phyloP scores from a whole-genome alignment of 169 alveolate genomes.

The Fabrea salina region DNA sequence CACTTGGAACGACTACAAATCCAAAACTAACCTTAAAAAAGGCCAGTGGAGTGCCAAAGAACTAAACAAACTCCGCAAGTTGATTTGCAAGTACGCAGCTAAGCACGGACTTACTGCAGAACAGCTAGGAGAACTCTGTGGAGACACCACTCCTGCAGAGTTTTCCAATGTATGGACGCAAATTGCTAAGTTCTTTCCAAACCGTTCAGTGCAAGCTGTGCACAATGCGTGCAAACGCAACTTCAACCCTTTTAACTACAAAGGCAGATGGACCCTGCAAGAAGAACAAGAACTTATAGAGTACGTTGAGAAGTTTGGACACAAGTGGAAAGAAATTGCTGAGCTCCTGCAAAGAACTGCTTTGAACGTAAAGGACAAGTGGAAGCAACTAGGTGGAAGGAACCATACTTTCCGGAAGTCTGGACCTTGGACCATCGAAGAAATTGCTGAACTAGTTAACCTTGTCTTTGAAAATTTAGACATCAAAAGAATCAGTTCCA shows the following conservation, averaged over 20 bases:
- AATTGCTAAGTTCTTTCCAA: conserved; percentile 66
- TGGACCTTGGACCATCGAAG: conserved; percentile 58
- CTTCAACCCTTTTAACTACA: conserved; percentile 72
- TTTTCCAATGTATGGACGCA: conserved; percentile 66
- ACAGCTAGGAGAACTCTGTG: conserved; percentile 52
- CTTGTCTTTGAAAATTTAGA: conserved; percentile 4
- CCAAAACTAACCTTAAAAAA: conserved; percentile 19
- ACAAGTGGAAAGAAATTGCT: conserved; percentile 71
- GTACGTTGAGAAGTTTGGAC: conserved; percentile 63
- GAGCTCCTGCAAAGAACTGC: conserved; percentile 66
- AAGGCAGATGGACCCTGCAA: conserved; percentile 71
- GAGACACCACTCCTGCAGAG: conserved; percentile 49
- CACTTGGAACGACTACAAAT: background rate
- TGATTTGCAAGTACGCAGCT: conserved; percentile 65
- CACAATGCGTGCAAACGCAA: conserved; percentile 75
- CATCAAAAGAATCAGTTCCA: background rate
- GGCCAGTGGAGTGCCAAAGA: conserved; percentile 71
- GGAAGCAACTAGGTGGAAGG: conserved; percentile 69
- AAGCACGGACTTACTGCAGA: conserved; percentile 43
- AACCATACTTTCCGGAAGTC: conserved; percentile 45
- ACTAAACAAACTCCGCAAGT: conserved; percentile 42
- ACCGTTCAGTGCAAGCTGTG: conserved; percentile 65
- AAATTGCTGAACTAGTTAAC: conserved; percentile 35
- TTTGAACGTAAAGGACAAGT: conserved; percentile 75
- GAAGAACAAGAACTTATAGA: conserved; percentile 63